Evolutionary conservation across 495 filamentous ascomycete species (phyloP).

Genomic region (Ramalina intermedia): DNA sequence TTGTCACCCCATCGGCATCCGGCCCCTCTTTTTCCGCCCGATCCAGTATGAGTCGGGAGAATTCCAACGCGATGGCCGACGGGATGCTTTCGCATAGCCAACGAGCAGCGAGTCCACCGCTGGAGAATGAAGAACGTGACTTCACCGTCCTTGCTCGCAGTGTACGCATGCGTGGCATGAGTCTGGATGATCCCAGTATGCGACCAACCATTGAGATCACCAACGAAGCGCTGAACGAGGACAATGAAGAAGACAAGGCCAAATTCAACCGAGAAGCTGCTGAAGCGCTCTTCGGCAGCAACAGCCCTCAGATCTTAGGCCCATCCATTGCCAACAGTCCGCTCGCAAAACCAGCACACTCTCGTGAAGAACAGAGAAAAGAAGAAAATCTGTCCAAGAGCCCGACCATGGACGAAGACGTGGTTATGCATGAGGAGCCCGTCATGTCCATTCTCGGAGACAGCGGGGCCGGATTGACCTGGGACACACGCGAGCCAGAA

Average conservation of each 20-base stretch:
- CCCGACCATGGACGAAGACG: slow-evolving; percentile 15
- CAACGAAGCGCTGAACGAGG: slow-evolving; percentile 19
- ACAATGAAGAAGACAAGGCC: slow-evolving; percentile 30
- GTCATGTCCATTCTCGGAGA: slow-evolving; percentile 30
- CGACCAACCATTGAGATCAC: slow-evolving; percentile 18
- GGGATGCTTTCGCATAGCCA: slow-evolving; percentile 43
- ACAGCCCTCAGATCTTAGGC: slow-evolving; percentile 15
- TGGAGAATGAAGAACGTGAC: slow-evolving; percentile 92
- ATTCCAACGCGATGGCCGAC: slow-evolving; percentile 23
- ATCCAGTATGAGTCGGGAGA: slow-evolving; percentile 20
- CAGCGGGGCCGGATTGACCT: slow-evolving; percentile 23
- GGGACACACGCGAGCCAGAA: slow-evolving; percentile 48
- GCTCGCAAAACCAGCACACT: slow-evolving; percentile 20
- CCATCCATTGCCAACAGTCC: slow-evolving; percentile 20
- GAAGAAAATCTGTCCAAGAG: slow-evolving; percentile 5
- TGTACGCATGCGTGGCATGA: slow-evolving; percentile 61
- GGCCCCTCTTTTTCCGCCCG: slow-evolving; percentile 45
- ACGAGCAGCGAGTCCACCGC: slow-evolving; percentile 64
- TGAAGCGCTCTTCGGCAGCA: slow-evolving; percentile 38
- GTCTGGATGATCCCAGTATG: slow-evolving; percentile 27
- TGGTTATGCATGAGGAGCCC: slow-evolving; percentile 29
- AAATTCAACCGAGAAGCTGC: slow-evolving; percentile 36
- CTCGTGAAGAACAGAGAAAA: neutral
- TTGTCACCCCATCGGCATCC: slow-evolving; percentile 36
- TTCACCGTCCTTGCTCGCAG: slow-evolving; percentile 88